These are phyloP conservation scores for Excoecaria cochinchinensis DNA, from an alignment of 345 rosid genomes.

Conservation along the genomic window DNA sequence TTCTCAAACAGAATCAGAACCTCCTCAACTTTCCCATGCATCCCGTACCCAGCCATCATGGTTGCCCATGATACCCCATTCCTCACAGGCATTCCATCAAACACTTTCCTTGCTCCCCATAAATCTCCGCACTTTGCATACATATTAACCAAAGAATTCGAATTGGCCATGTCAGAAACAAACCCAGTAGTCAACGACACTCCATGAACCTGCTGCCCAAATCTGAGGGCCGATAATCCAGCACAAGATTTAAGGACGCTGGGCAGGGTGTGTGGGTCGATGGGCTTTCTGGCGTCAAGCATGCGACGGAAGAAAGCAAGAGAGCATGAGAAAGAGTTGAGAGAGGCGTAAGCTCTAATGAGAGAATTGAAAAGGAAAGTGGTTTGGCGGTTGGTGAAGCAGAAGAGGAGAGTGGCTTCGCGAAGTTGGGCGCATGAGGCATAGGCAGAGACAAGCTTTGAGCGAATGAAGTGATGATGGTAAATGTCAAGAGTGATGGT, in stretches of 20 bases:
- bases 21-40: constrained; percentile 27
- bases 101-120: constrained; percentile 29
- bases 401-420: constrained; percentile 36
- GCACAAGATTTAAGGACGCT: constrained; percentile 38
- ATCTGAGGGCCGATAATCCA: constrained; percentile 19
- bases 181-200: constrained; percentile 27
- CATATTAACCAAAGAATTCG: constrained; percentile 33
- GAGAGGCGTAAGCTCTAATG: constrained; percentile 36
- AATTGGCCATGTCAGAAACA: constrained; percentile 27
- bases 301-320: constrained; percentile 33
- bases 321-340: constrained; percentile 28
- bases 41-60: constrained; percentile 32
- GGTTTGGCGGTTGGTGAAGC: constrained; percentile 27
- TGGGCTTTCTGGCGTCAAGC: constrained; percentile 26
- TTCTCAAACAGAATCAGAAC: constrained; percentile 33
- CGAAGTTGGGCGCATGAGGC: constrained; percentile 36
- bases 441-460: constrained; percentile 38
- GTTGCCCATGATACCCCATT: constrained; percentile 36
- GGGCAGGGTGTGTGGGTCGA: constrained; percentile 35
- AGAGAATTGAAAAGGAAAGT: constrained; percentile 40
- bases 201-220: constrained; percentile 37
- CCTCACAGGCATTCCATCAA: constrained; percentile 32
- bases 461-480: constrained; percentile 25
- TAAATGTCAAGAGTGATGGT: constrained; percentile 22
- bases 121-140: constrained; percentile 36